Conservation (phyloP, 768 basidiomycete genomes). For the Amanita rimosa region DNA sequence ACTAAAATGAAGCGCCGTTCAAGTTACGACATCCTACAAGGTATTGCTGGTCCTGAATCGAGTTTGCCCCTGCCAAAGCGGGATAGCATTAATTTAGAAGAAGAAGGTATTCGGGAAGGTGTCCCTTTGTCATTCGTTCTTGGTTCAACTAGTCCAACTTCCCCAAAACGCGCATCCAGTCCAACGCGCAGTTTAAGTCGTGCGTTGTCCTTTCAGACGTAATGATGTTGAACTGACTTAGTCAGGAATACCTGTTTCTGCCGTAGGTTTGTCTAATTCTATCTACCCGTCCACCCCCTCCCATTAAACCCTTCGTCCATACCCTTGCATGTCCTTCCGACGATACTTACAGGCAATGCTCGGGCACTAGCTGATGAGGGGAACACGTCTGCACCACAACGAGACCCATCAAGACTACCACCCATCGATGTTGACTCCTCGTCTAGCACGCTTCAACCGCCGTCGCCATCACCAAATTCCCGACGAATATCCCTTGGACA, state of each 20-base stretch:
- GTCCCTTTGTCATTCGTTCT: conserved; percentile 49
- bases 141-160: conserved; percentile 23
- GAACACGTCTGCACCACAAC: conserved; percentile 23
- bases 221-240: conserved; percentile 11
- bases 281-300: conserved; percentile 13
- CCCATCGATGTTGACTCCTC: conserved; percentile 25
- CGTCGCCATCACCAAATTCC: conserved; percentile 32
- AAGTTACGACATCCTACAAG: conserved; percentile 61
- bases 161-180: conserved; percentile 47
- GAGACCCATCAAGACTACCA: conserved; percentile 17
- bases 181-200: conserved; percentile 74
- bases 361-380: conserved; percentile 75
- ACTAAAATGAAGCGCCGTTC: conserved; percentile 49
- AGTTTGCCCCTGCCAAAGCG: conserved; percentile 59
- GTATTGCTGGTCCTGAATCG: conserved; percentile 68
- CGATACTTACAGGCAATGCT: conserved; percentile 56
- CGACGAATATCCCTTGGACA: conserved; percentile 54
- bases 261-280: conserved; percentile 50
- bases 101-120: conserved; percentile 62
- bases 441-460: conserved; percentile 32
- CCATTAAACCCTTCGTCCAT: conserved; percentile 10
- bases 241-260: conserved; percentile 64
- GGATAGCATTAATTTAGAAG: conserved; percentile 27
- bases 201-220: conserved; percentile 29
- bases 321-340: conserved; percentile 14